Base-by-base conservation (phyloP, 148 eudicot species). In the Persicaria maculosa region DNA sequence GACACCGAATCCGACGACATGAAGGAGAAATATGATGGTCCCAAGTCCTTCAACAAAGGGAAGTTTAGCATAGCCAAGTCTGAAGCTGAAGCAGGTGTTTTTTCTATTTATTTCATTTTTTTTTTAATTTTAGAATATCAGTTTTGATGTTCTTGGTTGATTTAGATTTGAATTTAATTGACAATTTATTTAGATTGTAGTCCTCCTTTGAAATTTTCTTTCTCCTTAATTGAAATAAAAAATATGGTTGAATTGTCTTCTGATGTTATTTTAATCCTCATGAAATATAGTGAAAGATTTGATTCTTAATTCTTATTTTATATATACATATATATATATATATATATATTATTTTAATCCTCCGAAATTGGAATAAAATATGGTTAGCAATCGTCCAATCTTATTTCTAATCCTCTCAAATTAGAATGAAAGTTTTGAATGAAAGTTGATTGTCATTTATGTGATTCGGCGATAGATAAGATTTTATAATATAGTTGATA, bases 1-100 rank as follows among this genome's bases (percentile, higher is more conserved):
- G 70, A 65, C 46, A 65, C 70, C 19, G 70, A 64, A 36, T 64
- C 69, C n/a, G 69, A 64, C 46, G 69, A 64, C 46, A 64, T 64
- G 69, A 36, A 11, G n/a, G 69, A 64, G 6, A 64, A 36, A 4
- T 31, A 31, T 45, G 2, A 64, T 8, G 69, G 68, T 62, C 45
- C 45, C 16, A 62, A 36, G 46, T 14, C 4, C 9, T 11, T 64
- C 69, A 64, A 65, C 46, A 14, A 40, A 36, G 46, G 47, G 2
- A 3, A 14, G 9, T 25, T 43, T 22, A 25, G 68, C 15, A 5
- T 64, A 11, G 45, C 40, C 46, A 64, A 64, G n/a, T 64, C 69
- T 4, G 8, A 65, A 65, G 70, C 20, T 20, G 19, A 65, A 43
- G 12, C 2, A 65, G 70, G 70, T 65, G 40, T 6, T 57, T 58